A percentile compares a stretch with the other conserved stretches of the same genome.
Evolutionary conservation across 805 yeast species (phyloP).

Genomic region (Cyberlindnera maritima): DNA sequence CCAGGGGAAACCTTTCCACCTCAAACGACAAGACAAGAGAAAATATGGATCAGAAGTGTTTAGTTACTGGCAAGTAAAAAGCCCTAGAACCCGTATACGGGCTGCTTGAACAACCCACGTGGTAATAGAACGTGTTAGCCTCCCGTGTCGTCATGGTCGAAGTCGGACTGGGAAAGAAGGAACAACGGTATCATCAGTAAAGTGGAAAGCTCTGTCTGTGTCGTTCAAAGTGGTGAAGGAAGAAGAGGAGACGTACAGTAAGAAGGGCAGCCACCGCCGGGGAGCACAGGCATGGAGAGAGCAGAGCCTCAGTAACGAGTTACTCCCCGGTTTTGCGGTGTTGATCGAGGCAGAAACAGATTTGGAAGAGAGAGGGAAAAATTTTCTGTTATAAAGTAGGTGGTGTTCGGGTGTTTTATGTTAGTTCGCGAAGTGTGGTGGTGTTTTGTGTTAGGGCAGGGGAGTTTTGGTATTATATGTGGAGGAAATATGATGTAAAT

Average conservation of each 20-base stretch:
- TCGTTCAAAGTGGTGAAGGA: background rate
- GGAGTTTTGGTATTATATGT: background rate
- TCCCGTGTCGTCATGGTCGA: conserved; percentile 92
- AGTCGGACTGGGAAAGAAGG: conserved; percentile 89
- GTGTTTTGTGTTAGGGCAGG: conserved; percentile 8
- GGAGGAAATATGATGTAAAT: background rate
- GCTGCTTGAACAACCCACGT: conserved; percentile 27
- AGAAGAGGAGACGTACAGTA: conserved; percentile 3
- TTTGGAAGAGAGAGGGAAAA: background rate
- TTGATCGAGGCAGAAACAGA: background rate
- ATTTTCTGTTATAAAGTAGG: background rate
- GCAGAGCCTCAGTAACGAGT: background rate
- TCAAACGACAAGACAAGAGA: conserved; percentile 2
- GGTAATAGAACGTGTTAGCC: conserved; percentile 33
- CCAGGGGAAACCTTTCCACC: background rate
- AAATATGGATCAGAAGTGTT: conserved; percentile 52
- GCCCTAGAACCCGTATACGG: conserved; percentile 41
- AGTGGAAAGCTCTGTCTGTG: background rate
- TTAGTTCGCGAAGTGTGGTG: conserved; percentile 1
- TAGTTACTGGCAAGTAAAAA: conserved; percentile 84
- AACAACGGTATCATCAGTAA: conserved; percentile 48
- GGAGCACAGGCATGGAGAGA: background rate
- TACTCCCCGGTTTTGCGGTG: background rate
- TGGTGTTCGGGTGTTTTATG: conserved; percentile 7
- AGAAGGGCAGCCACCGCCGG: too few relatives aligned